Conservation (phyloP, 2,329 filamentous ascomycete species). For the Fusarium longipes region DNA sequence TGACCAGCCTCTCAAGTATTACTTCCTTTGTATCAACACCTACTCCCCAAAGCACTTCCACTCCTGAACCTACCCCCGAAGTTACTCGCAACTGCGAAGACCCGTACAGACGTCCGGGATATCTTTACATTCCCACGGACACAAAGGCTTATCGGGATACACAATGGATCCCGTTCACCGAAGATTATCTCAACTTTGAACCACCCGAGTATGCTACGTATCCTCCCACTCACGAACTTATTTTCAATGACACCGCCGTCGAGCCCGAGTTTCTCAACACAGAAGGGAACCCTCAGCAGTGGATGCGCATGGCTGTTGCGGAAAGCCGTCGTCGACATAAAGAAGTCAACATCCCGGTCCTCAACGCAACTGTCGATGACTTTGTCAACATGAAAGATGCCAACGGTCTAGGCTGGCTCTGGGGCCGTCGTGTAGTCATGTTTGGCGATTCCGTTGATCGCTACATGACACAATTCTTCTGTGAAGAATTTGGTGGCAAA, state of each 20-base stretch:
- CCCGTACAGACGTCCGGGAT: constrained; percentile 62
- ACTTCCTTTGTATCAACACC: constrained; percentile 13
- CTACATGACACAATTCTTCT: constrained; percentile 35
- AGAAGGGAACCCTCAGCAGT: constrained; percentile 21
- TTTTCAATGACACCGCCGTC: constrained; percentile 73
- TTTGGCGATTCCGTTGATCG: constrained; percentile 36
- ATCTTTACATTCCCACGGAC: constrained; percentile 62
- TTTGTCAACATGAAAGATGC: constrained; percentile 29
- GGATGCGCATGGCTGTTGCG: constrained; percentile 33
- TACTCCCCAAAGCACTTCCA: not conserved
- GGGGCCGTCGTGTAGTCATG: constrained; percentile 34
- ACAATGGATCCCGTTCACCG: constrained; percentile 30
- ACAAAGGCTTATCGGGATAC: constrained; percentile 72
- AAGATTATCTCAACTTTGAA: constrained; percentile 69
- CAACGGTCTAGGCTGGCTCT: constrained; percentile 25
- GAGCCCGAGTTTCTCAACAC: constrained; percentile 27
- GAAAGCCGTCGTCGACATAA: constrained; percentile 24
- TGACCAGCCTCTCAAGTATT: not conserved
- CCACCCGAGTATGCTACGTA: constrained; percentile 58
- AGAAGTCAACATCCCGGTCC: not conserved
- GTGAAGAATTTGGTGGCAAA: constrained; percentile 23
- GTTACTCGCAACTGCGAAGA: constrained; percentile 27
- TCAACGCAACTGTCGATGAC: constrained; percentile 8
- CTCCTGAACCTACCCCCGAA: constrained; percentile 2
- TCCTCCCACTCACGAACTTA: constrained; percentile 60